Evolutionary conservation across 495 filamentous ascomycete genomes (phyloP).

Genomic region (Acidiella bohemica): DNA sequence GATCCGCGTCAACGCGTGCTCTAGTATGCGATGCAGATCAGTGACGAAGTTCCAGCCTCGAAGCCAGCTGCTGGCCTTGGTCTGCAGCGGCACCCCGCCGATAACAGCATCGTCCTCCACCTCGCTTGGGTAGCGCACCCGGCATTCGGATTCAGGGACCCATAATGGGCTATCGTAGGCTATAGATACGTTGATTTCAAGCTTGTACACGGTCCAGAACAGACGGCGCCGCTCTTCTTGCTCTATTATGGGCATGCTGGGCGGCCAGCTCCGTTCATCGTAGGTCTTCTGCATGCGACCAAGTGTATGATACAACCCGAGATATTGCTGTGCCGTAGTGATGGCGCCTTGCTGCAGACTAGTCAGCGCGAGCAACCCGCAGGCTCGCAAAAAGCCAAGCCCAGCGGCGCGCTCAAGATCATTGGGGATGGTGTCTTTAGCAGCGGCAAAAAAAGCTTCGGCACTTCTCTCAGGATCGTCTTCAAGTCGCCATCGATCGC

Average conservation of each 20-base stretch:
- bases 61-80: conserved; percentile 29
- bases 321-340: conserved; percentile 35
- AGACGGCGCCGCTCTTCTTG: conserved; percentile 36
- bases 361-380: conserved; percentile 35
- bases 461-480: conserved; percentile 26
- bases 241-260: conserved; percentile 32
- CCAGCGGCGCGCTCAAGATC: conserved; percentile 29
- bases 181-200: conserved; percentile 38
- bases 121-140: conserved; percentile 35
- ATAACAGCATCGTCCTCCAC: conserved; percentile 34
- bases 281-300: conserved; percentile 34
- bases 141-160: conserved; percentile 33
- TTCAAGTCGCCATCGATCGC: conserved; percentile 23
- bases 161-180: conserved; percentile 37
- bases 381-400: conserved; percentile 35
- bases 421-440: conserved; percentile 31
- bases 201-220: conserved; percentile 43
- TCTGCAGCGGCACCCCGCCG: conserved; percentile 18
- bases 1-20: conserved; percentile 29
- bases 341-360: conserved; percentile 37
- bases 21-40: conserved; percentile 37
- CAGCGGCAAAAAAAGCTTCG: conserved; percentile 37
- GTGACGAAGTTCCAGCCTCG: conserved; percentile 41
- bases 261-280: conserved; percentile 39
- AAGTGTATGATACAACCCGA: conserved; percentile 36